Percentiles rank a stretch among this genome's conserved stretches.
These are phyloP conservation scores for Daldinia vernicosa DNA, from an alignment of 495 filamentous ascomycete genomes.

Conservation along the genomic window DNA sequence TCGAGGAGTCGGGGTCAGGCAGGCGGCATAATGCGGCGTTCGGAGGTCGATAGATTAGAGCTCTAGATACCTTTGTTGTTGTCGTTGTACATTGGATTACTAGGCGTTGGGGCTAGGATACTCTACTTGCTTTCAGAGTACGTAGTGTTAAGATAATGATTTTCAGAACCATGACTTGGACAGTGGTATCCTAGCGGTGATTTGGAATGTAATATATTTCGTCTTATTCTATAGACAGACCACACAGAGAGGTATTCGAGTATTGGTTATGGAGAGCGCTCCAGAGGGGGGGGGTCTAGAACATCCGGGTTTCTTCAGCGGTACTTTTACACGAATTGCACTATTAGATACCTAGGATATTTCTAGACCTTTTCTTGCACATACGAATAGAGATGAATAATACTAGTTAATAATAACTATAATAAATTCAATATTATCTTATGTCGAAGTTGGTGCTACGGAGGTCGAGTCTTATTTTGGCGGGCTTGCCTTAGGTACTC, in stretches of 20 bases:
- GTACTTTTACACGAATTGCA: not conserved
- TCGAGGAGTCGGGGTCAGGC: not conserved
- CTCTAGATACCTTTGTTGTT: not conserved
- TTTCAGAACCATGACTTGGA: not conserved
- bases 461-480: no score
- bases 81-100: not conserved
- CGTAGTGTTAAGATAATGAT: no score
- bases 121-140: not conserved
- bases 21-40: constrained; percentile 18
- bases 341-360: no score
- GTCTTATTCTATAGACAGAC: not conserved
- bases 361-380: no score
- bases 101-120: constrained; percentile 1
- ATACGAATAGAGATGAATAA: no score
- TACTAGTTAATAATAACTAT: no score
- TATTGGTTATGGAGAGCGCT: not conserved
- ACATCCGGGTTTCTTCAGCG: not conserved
- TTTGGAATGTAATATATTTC: not conserved
- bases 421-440: no score
- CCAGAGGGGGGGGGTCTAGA: not conserved
- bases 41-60: not conserved
- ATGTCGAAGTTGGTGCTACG: no score
- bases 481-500: no score
- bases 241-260: not conserved
- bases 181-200: not conserved